Percentiles rank a stretch among this genome's conserved stretches.
Evolutionary conservation across 2,329 filamentous ascomycete species (phyloP).

Genomic region (Aspergillus ibericus): DNA sequence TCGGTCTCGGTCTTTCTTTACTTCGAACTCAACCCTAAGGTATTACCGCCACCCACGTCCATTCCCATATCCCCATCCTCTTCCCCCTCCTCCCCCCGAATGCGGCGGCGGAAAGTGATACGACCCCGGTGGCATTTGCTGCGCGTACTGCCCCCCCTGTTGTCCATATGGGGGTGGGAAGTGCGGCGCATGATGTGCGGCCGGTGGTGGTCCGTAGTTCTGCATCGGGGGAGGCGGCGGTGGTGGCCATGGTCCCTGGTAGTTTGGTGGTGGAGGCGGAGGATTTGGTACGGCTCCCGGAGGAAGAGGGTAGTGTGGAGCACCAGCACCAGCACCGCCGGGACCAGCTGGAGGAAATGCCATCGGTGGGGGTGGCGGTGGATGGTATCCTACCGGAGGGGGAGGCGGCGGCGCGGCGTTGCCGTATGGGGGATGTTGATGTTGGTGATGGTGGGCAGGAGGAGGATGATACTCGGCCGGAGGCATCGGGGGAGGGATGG

Average conservation of each 20-base stretch:
- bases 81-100: constrained; percentile 22
- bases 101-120: constrained; percentile 37
- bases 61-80: constrained; percentile 23
- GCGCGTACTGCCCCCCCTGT: constrained; percentile 14
- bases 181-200: background rate
- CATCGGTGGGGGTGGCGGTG: constrained; percentile 23
- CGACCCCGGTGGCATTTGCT: constrained; percentile 32
- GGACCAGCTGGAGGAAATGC: constrained; percentile 10
- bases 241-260: constrained; percentile 38
- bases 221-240: constrained; percentile 33
- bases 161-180: constrained; percentile 27
- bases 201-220: constrained; percentile 21
- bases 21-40: too few species aligned
- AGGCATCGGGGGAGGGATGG: background rate
- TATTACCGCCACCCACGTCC: constrained; percentile 21
- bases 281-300: constrained; percentile 15
- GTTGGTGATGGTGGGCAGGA: constrained; percentile 6
- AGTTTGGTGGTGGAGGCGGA: constrained; percentile 35
- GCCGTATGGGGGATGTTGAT: constrained; percentile 7
- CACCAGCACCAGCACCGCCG: background rate
- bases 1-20: too few species aligned
- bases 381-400: constrained; percentile 9
- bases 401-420: constrained; percentile 11
- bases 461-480: constrained; percentile 11
- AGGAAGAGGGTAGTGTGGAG: constrained; percentile 9